Evolutionary conservation across 495 filamentous ascomycete genomes (phyloP), one percentile per base, ranked within the genome.

Genomic region (Penicillium macrosclerotiorum): DNA sequence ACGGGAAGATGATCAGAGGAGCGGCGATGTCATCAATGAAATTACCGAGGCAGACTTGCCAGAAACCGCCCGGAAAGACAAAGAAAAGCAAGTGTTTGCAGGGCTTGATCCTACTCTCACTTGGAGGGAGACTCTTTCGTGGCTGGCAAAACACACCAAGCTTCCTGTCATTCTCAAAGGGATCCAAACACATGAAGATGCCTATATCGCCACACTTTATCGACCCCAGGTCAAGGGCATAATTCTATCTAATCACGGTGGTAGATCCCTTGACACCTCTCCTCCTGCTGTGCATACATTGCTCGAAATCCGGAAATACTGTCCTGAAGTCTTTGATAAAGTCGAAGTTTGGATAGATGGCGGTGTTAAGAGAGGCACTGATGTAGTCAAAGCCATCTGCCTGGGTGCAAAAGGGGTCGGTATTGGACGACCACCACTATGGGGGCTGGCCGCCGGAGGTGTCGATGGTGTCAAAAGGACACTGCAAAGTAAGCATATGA

Each of bases 141-240:
- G 89, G 85, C 52, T 95, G 43, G 73, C 77, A 6, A 66, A 79
- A 57, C 86, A 91, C 43, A 95, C 90, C 2, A 53, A 75, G 18
- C 60, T 92, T 35, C 90, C 90, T 0, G 87, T 96, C 44, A 80
- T 96, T 47, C 73, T 96, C 42, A 96, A 96, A 72, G 90, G 90
- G 9, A 51, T 96, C 2, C 90, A 96, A 63, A 93, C 90, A 0
- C 89, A 95, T 53, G 90, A 96, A 63, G 90, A 96, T 62, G 90
- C 88, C 0, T 87, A 84, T 52, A 71, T 94, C 37, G 90, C 90
- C 7, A 76, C 78, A 3, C 69, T 78, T 37, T 76, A 87, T 50
- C 72, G 81, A 19, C 81, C 85, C 2, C 80, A 84, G 54, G 78
- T 94, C 23, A 76, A 74, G 51, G 89, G 79, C 0, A 83, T 95